Evolutionary conservation across 2,329 filamentous ascomycete genomes (phyloP).

Genomic region (Trichoderma sp.): DNA sequence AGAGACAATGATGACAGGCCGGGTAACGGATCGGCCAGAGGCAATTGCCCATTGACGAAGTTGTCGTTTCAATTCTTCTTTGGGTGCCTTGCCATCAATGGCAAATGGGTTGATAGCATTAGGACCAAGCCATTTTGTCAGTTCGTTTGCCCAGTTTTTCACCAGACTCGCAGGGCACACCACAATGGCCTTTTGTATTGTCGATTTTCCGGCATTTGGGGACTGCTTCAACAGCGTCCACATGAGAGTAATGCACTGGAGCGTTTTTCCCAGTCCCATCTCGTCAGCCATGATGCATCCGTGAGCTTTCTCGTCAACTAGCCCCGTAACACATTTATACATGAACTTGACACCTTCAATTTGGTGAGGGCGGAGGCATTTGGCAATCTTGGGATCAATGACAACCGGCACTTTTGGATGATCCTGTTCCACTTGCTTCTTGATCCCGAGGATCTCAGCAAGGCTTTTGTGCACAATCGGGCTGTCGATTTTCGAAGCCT

Average conservation of each 20-base stretch:
- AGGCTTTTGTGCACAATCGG: constrained; percentile 91
- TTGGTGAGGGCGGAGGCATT: constrained; percentile 92
- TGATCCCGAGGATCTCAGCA: constrained; percentile 90
- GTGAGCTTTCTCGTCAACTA: constrained; percentile 89
- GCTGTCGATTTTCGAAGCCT: constrained; percentile 57
- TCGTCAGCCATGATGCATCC: constrained; percentile 99
- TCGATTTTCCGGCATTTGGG: constrained; percentile 86
- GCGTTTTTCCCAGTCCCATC: constrained; percentile 95
- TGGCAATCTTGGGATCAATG: constrained; percentile 84
- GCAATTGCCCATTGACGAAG: constrained; percentile 93
- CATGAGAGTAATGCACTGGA: constrained; percentile 94
- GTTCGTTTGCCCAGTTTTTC: constrained; percentile 95
- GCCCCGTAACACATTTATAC: constrained; percentile 90
- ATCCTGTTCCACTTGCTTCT: constrained; percentile 78
- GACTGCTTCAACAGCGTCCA: constrained; percentile 97
- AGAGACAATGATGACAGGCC: constrained; percentile 94
- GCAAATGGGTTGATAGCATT: constrained; percentile 92
- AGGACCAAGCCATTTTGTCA: constrained; percentile 92
- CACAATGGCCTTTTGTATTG: constrained; percentile 95
- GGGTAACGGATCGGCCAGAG: constrained; percentile 80
- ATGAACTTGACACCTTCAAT: constrained; percentile 98
- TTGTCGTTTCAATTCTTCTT: constrained; percentile 86
- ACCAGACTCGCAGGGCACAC: constrained; percentile 96
- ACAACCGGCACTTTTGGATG: constrained; percentile 93
- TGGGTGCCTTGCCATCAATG: constrained; percentile 93